Evolutionary conservation across 768 basidiomycete genomes (phyloP), one percentile per base, ranked within the genome.

Genomic region (Austroboletus eburneus): DNA sequence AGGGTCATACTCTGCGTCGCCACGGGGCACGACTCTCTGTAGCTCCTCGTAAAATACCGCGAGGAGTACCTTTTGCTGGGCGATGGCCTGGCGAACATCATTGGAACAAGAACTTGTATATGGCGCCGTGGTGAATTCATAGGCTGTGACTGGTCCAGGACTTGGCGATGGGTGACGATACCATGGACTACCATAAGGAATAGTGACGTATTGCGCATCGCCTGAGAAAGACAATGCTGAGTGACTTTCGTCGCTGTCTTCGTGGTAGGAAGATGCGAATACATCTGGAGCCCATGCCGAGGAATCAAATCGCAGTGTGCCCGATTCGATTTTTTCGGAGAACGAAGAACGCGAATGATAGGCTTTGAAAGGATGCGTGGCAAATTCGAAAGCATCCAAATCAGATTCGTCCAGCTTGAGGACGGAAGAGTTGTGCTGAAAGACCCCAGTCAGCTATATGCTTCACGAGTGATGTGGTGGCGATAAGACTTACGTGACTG

Each of bases 101-200:
- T 40, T 55, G 12, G 67, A 66, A 35, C 66, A 68, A 7, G 64
- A 66, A 12, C 36, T 37, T 33, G 56, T 55, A 17, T 52, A 63
- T 32, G 45, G 42, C 4, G 54, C 54, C 24, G 54, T 54, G 22
- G 20, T 46, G 27, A 61, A 29, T 35, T 57, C 57, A 21, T 53
- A 43, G 24, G 54, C 57, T 1, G 62, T 42, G n/a, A 50, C n/a
- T 3, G 57, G 62, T 36, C 49, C 52, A 5, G 64, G 60, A 43
- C 58, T 62, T 18, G 59, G 52, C 22, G 65, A 57, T 25, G 67
- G 63, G 25, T 47, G 56, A 20, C 56, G 62, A 50, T 69, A 70
- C 63, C 72, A 75, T 4, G 67, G 68, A 34, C 67, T 74, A 42
- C 67, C 66, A 27, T 52, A 58, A 10, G 67, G 63, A 39, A 76